Evolutionary conservation across 352 stramenopile species (phyloP), one percentile per base, ranked within the genome.

Genomic region (Pythium phragmitis): DNA sequence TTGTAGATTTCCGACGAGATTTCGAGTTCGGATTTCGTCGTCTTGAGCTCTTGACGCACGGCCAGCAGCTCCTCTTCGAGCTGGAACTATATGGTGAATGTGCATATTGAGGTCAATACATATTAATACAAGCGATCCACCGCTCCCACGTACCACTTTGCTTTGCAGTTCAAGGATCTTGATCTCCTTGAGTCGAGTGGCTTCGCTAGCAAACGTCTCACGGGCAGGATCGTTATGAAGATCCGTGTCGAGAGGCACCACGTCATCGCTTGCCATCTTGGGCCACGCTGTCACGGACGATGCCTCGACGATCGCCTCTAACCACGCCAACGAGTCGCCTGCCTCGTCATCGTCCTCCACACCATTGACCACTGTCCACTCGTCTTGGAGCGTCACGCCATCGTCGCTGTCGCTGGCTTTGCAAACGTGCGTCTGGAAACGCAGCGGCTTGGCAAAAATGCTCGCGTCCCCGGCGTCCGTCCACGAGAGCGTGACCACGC

Each of bases 1-100:
- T 86, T 88, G 60, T 86, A 82, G 34, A 88, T 84, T 60, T 84
- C 79, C 5, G 77, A 72, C 0, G 77, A 73, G 28, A 86, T 82
- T 39, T 81, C 63, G 9, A 82, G 68, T 23, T 77, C 70, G 21
- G 74, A 69, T 4, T 69, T 56, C 7, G 79, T 74, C 7, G 56
- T 61, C 46, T 76, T 77, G 1, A 87, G 73, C 37, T 86, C 72
- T 23, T 64, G 65, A 26, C 80, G 75, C 1, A 68, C 64, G 11
- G 26, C 23, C 26, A 55, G 37, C 16, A 85, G 60, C 30, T 58
- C 63, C n/a, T 76, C 65, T 50, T 82, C 75, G 21, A 85, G 68
- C 13, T 60, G 42, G 12, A 62, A 60, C 74, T 80, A 26, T 9
- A 11, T 12, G 21, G 21, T 21, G 4, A 30, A 5, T 3, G 26